phyloP scores from a whole-genome alignment of 2,329 filamentous ascomycete species.

The Penicillium occitanis region DNA sequence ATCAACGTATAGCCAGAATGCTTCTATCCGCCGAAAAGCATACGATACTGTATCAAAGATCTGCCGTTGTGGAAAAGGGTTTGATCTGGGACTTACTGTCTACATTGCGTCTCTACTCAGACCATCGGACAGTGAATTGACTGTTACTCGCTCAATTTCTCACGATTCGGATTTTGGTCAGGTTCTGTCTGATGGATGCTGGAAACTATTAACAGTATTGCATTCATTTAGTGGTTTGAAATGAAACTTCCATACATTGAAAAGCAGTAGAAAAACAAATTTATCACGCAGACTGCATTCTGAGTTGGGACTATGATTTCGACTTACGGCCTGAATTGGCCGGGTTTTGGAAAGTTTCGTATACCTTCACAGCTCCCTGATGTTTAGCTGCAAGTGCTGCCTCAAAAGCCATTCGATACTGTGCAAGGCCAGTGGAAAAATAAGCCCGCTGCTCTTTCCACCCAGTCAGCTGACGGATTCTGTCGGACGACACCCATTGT shows the following conservation, averaged over 20 bases:
- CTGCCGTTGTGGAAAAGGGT: conserved; percentile 14
- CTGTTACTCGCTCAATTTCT: not conserved
- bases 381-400: conserved; percentile 16
- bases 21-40: conserved; percentile 7
- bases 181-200: not conserved
- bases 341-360: conserved; percentile 3
- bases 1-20: conserved; percentile 3
- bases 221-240: not conserved
- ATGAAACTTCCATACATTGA: not conserved
- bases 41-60: conserved; percentile 4
- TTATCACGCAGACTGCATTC: not conserved
- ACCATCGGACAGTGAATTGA: not conserved
- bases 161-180: not conserved
- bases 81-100: conserved; percentile 9
- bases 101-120: conserved; percentile 16
- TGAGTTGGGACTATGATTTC: not conserved
- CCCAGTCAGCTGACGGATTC: conserved; percentile 14
- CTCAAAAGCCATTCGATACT: conserved; percentile 18
- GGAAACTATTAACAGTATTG: not conserved
- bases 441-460: conserved; percentile 17
- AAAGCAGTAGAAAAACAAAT: not conserved
- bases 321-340: not conserved
- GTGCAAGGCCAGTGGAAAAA: conserved; percentile 10
- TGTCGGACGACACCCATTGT: conserved; percentile 20
- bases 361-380: conserved; percentile 11